Evolutionary conservation across 2,329 filamentous ascomycete species (phyloP), one percentile per base, ranked within the genome.

Genomic region (Exophiala lecanii-corni): DNA sequence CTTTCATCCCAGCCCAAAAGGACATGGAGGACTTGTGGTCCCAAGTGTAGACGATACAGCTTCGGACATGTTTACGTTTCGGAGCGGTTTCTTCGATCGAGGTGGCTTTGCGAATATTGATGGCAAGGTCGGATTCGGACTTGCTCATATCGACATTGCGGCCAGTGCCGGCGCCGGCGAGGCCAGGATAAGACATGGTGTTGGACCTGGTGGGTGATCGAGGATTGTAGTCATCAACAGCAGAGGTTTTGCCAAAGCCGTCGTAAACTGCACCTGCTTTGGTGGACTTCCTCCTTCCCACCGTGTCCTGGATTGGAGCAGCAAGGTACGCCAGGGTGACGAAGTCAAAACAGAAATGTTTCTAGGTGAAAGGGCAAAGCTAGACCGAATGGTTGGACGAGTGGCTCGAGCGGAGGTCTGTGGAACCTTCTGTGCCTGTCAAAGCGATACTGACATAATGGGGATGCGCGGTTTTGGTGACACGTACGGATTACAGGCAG

Each of bases 41-140:
- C 92, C 92, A 98, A 46, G 91, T 97, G 67, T 97, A 97, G 34
- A 98, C 91, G 59, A 98, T 98, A 63, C 88, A 94, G 66, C 86
- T 89, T 62, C 92, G 86, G 45, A 98, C 92, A 85, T 98, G 92
- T 71, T 98, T 98, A 49, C 78, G 44, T 28, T 56, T 56, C 15
- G 54, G 54, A 3, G 54, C 78, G 78, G 59, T 53, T 35, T 51
- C 36, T 20, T 41, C 74, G 55, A 79, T 78, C 59, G 74, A 80
- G 12, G 79, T 82, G 25, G 79, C 79, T 67, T 83, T 83, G 59
- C 76, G 76, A 62, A 83, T 82, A 64, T 82, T 79, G 60, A 79
- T 76, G 59, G 76, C 72, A 53, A 83, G 70, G 61, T 83, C 78
- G 35, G 76, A 71, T 63, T 83, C 79, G 56, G 79, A 76, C 62